Evolutionary conservation across 371 early-diverging fungal species (phyloP), one percentile per base, ranked within the genome.

Genomic region (Mucor ambiguus): DNA sequence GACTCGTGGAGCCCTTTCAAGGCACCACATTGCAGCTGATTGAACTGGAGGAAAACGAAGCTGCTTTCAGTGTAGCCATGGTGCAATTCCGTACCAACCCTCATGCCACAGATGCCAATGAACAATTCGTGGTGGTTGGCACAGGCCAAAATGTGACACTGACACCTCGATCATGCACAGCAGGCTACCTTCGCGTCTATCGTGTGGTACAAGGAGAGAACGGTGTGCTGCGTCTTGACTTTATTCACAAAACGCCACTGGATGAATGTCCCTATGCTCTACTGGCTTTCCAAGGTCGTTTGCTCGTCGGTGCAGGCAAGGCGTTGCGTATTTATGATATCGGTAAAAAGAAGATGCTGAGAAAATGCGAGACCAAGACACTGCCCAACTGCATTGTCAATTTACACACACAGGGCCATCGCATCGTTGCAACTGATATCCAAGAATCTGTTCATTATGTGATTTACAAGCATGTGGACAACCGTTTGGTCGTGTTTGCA

Each of bases 311-410:
- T 29, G 84, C 95, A 61, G 98, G 98, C 24, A 89, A 90, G 71
- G 81, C 87, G 0, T 81, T 99, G 18, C 87, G 97, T 22, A 90
- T 98, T 54, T 99, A 97, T 71, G 98, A 95, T 66, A 67, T 96
- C 16, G 99, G 99, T 29, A 92, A 91, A 73, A 90, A 91, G 77
- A 93, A 93, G 79, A 77, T 99, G 78, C 85, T 99, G 38, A 82
- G 93, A 59, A 97, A 97, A 73, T 93, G 94, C 60, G 98, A 97
- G 79, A 84, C 85, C 59, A 87, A 85, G 82, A 78, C 77, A 16
- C 87, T 96, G 18, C 98, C 98, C 14, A 89, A 81, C 67, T 60
- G 74, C 52, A 89, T 97, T 56, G 83, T 92, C 5, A 77, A 79
- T 4, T 67, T 98, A 41, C 90, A 93, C 60, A 89, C 93, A 5